Conservation (phyloP, 768 basidiomycete species). For the Dictyophora rubrovolvata region DNA sequence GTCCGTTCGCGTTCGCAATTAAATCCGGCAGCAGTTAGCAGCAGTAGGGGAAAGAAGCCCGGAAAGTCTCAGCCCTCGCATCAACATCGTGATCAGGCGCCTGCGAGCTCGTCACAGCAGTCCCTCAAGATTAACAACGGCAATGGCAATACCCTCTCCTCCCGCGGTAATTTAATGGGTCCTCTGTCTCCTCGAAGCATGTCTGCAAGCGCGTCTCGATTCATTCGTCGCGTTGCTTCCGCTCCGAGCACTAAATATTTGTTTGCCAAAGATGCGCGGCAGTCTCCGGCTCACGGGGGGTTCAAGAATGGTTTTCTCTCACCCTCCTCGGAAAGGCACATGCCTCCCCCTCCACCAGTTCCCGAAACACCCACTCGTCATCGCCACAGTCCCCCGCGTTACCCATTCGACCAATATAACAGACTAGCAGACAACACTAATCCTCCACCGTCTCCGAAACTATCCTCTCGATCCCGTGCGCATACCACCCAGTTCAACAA, state of each 20-base stretch:
- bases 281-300: constrained; percentile 5
- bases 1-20: constrained; percentile 10
- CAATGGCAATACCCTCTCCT: constrained; percentile 14
- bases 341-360: constrained; percentile 31
- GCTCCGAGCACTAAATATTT: constrained; percentile 94
- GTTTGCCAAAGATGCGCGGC: constrained; percentile 32
- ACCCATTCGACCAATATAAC: neutral
- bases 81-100: constrained; percentile 9
- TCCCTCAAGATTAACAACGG: constrained; percentile 28
- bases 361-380: constrained; percentile 29
- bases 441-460: constrained; percentile 66
- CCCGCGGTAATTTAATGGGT: constrained; percentile 30
- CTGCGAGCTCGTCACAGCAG: constrained; percentile 33
- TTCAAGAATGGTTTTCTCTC: constrained; percentile 67
- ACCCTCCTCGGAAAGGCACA: constrained; percentile 50
- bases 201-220: constrained; percentile 69
- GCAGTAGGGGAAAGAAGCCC: constrained; percentile 19
- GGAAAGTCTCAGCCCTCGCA: constrained; percentile 27
- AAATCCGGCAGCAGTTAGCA: constrained; percentile 6
- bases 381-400: neutral
- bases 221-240: constrained; percentile 91
- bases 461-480: constrained; percentile 4
- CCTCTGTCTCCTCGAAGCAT: constrained; percentile 61
- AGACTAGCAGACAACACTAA: constrained; percentile 53
- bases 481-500: constrained; percentile 5